Evolutionary conservation across 805 yeast species (phyloP).

Genomic region (Yamadazyma sp.): DNA sequence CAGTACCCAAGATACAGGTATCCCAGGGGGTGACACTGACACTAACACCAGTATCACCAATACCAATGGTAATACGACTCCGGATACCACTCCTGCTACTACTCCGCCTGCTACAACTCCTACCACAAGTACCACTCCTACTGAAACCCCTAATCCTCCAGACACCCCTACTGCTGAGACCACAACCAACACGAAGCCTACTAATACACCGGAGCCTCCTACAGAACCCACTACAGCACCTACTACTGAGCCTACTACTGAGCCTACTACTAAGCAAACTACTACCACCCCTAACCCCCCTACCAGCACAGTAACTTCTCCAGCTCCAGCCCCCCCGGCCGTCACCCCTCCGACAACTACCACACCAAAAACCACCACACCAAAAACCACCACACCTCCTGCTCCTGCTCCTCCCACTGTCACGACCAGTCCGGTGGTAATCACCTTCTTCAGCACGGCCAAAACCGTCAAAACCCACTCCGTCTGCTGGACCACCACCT

Average conservation of each 20-base stretch:
- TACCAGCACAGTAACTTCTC: too few relatives aligned
- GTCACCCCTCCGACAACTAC: too few relatives aligned
- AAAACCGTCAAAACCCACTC: slow-evolving; percentile 6
- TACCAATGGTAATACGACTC: slow-evolving; percentile 2
- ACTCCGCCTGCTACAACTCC: slow-evolving; percentile 2
- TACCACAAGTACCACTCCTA: slow-evolving; percentile 2
- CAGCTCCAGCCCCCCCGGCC: too few relatives aligned
- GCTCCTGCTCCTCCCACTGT: slow-evolving; percentile 11
- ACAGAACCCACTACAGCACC: too few relatives aligned
- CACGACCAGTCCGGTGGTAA: too few relatives aligned
- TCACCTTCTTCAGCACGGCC: slow-evolving; percentile 4
- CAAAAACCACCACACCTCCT: too few relatives aligned
- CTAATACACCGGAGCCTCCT: too few relatives aligned
- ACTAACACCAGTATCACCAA: slow-evolving; percentile 6
- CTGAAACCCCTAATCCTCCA: not conserved
- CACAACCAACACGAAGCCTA: not conserved
- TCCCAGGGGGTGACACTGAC: slow-evolving; percentile 2
- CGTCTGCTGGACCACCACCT: slow-evolving; percentile 5
- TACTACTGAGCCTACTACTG: not conserved
- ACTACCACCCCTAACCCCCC: too few relatives aligned
- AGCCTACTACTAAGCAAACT: slow-evolving; percentile 9
- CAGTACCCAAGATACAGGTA: not conserved
- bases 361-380: too few relatives aligned
- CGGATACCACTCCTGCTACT: slow-evolving; percentile 10
- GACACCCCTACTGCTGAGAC: not conserved